Evolutionary conservation across 2,329 filamentous ascomycete genomes (phyloP).

Genomic region (Cytospora paraplurivora): DNA sequence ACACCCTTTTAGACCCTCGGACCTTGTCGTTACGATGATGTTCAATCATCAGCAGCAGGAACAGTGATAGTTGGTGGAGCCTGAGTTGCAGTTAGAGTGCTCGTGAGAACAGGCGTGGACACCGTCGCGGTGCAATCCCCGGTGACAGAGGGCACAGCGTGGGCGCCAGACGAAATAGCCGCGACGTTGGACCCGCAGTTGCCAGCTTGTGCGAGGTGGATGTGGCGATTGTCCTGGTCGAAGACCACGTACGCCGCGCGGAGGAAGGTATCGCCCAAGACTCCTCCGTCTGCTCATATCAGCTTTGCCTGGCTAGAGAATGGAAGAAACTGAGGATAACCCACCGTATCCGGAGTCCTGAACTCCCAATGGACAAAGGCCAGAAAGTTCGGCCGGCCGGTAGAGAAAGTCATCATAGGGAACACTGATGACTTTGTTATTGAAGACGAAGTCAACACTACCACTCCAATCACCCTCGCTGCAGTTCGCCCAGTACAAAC

Average conservation of each 20-base stretch:
- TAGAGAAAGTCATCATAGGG: slow-evolving; percentile 54
- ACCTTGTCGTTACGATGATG: neutral
- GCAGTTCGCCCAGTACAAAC: slow-evolving; percentile 51
- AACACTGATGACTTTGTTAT: slow-evolving; percentile 44
- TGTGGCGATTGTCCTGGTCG: slow-evolving; percentile 45
- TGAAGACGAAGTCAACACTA: slow-evolving; percentile 53
- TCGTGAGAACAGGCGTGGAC: neutral
- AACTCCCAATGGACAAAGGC: slow-evolving; percentile 47
- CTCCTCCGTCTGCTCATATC: slow-evolving; percentile 44
- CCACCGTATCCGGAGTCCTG: slow-evolving; percentile 21
- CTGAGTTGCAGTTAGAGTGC: slow-evolving; percentile 3
- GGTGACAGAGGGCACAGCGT: slow-evolving; percentile 21
- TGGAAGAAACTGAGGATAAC: neutral
- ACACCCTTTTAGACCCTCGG: neutral
- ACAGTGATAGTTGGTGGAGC: slow-evolving; percentile 14
- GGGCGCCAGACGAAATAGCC: slow-evolving; percentile 13
- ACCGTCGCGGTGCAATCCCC: slow-evolving; percentile 16
- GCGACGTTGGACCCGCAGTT: slow-evolving; percentile 23
- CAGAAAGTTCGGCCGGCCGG: slow-evolving; percentile 38
- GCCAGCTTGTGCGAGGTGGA: slow-evolving; percentile 27
- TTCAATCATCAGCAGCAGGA: neutral
- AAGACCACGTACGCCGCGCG: slow-evolving; percentile 50
- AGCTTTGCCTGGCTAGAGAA: slow-evolving; percentile 23
- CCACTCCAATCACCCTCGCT: slow-evolving; percentile 39
- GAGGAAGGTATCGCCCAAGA: slow-evolving; percentile 47